A percentile compares a stretch with the other conserved stretches of the same genome.
Conservation (phyloP, 257 asterid genomes). For the Solanum chmielewskii region DNA sequence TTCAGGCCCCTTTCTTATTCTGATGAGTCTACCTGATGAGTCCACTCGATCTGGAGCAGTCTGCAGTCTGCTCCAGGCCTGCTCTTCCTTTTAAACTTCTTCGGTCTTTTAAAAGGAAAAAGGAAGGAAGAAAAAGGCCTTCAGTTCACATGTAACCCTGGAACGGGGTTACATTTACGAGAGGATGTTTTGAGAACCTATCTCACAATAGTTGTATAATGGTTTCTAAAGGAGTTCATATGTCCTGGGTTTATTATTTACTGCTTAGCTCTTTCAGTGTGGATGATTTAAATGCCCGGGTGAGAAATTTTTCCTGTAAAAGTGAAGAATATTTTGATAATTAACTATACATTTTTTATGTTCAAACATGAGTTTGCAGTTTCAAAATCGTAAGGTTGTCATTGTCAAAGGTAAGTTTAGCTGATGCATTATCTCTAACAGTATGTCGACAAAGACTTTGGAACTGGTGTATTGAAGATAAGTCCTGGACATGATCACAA, state of each 20-base stretch:
- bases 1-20: not conserved
- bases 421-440: conserved; percentile 23
- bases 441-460: conserved; percentile 97
- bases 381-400: not conserved
- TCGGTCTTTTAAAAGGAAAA: not conserved
- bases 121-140: not conserved
- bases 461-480: conserved; percentile 97
- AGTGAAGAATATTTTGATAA: not conserved
- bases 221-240: not conserved
- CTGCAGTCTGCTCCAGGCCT: not conserved
- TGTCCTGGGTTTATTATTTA: not conserved
- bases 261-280: not conserved
- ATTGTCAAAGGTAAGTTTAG: not conserved
- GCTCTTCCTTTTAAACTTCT: not conserved
- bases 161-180: not conserved
- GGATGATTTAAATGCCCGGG: not conserved
- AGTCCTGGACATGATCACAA: conserved; percentile 99
- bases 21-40: not conserved
- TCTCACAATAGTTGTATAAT: not conserved
- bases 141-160: not conserved
- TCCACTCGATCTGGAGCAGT: not conserved
- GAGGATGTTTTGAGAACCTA: not conserved
- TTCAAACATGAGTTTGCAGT: not conserved
- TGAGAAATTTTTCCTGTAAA: not conserved
- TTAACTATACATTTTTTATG: not conserved